Base-by-base conservation (phyloP, 352 stramenopile species). In the Phytophthora fragariae region DNA sequence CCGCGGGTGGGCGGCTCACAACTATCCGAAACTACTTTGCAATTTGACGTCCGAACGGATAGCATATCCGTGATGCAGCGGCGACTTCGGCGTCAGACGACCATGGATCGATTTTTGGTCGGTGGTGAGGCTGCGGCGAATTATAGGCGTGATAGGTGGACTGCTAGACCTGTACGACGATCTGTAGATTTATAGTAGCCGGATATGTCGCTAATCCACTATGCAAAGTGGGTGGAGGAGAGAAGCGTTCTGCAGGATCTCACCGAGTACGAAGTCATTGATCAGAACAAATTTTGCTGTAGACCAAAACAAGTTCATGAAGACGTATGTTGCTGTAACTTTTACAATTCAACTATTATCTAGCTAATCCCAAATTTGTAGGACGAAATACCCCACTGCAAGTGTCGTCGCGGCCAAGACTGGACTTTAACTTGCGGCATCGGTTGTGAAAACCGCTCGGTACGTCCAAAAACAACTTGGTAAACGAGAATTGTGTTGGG, bases 401-500 rank as follows among this genome's bases (percentile, higher is more conserved):
- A 68, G 15, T 68, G 49, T 10, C 14, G 17, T 44, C 19, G 2
- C 6, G 61, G 61, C 5, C 21, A 17, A 27, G 27, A 29, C 21
- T 68, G 50, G 49, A 53, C 21, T 31, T 0, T 24, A 11, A 61
- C 37, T 33, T 68, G 37, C 37, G 61, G 37, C 5, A 54, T 41
- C 10, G 61, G 35, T 31, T 68, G 50, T 46, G 50, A 68, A 46
- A 68, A 68, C 55, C 61, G 50, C 8, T 55, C 49, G 35, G 61
- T 60, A 54, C 21, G 50, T 31, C 8, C 1, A 24, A 24, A 60
- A 41, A 41, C 14, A 68, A 7, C 5, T 35, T 1, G 10, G 2
- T 17, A 62, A 7, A 44, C 37, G 37, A 44, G 1, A 44, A 44
- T 46, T 3, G 17, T 46, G 9, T 15, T 24, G 57, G 15, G 0